phyloP scores from a whole-genome alignment of 495 filamentous ascomycete genomes.

The Parathielavia appendiculata region DNA sequence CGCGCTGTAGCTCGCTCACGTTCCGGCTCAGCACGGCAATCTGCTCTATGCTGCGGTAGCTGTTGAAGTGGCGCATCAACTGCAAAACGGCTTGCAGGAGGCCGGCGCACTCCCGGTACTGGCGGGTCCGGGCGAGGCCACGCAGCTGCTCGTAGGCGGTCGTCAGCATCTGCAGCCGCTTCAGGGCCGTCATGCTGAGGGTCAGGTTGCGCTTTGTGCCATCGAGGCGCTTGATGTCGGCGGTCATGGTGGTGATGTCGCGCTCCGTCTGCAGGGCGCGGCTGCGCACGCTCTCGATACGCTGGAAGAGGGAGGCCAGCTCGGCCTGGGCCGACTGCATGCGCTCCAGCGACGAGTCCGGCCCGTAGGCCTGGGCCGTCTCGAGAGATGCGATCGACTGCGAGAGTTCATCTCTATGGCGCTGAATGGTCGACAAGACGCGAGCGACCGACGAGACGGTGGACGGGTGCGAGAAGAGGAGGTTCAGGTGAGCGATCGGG shows the following conservation, averaged over 20 bases:
- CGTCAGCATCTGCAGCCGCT: constrained; percentile 96
- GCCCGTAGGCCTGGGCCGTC: constrained; percentile 74
- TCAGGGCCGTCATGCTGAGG: constrained; percentile 95
- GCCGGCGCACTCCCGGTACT: constrained; percentile 95
- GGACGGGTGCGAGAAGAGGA: constrained; percentile 86
- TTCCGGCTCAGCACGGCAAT: constrained; percentile 91
- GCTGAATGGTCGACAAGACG: constrained; percentile 65
- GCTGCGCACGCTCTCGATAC: constrained; percentile 90
- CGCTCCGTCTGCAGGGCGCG: constrained; percentile 88
- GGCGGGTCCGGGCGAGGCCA: constrained; percentile 72
- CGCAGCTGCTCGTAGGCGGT: constrained; percentile 96
- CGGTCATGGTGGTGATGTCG: constrained; percentile 97
- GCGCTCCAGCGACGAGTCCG: constrained; percentile 79
- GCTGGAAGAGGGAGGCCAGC: constrained; percentile 82
- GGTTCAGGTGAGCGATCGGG: constrained; percentile 87
- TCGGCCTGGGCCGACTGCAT: constrained; percentile 89
- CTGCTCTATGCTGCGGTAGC: constrained; percentile 94
- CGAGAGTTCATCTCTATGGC: constrained; percentile 80
- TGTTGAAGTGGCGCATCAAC: constrained; percentile 98
- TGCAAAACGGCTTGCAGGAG: constrained; percentile 93
- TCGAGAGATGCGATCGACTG: constrained; percentile 72
- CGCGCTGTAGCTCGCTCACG: constrained; percentile 89
- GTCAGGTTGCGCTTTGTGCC: constrained; percentile 95
- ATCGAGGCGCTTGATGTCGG: constrained; percentile 96
- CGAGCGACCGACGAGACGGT: constrained; percentile 72